These are phyloP conservation scores for Talaromyces sp. DNA, from an alignment of 2,329 filamentous ascomycete species.

Conservation along the genomic window DNA sequence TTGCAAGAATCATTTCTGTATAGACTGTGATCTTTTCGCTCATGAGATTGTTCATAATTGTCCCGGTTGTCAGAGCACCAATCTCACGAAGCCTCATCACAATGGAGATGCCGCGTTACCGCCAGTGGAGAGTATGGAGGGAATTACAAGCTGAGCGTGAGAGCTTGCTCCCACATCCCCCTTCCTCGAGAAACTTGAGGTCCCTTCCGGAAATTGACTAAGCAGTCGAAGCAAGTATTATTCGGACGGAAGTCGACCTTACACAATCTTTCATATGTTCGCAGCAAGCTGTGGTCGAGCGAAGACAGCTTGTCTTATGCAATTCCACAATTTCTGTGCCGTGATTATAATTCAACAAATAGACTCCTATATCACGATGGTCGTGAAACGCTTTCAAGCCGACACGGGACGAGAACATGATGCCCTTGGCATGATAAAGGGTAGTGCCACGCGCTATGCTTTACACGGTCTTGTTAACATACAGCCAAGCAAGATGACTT, in stretches of 20 bases:
- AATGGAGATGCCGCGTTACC: background rate
- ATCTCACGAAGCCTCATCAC: slow-evolving; percentile 1
- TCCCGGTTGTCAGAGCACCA: slow-evolving; percentile 70
- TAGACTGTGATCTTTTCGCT: slow-evolving; percentile 94
- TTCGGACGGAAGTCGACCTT: too few species aligned
- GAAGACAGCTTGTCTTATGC: too few species aligned
- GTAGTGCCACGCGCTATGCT: background rate
- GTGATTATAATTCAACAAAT: background rate
- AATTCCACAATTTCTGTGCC: background rate
- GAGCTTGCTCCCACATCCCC: background rate
- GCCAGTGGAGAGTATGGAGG: slow-evolving; percentile 10
- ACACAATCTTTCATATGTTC: too few species aligned
- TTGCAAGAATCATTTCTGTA: slow-evolving; percentile 91
- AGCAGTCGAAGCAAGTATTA: too few species aligned
- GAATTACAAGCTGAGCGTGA: background rate
- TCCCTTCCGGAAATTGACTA: too few species aligned
- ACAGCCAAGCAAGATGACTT: background rate
- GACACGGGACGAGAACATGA: too few species aligned
- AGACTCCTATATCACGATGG: background rate
- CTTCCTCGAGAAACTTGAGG: too few species aligned
- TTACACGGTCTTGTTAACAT: background rate
- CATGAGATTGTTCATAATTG: slow-evolving; percentile 96
- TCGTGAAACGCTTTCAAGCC: background rate
- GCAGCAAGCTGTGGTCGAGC: too few species aligned
- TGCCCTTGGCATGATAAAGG: background rate